Evolutionary conservation across 2,329 filamentous ascomycete genomes (phyloP).

Genomic region (Phialocephala subalpina): DNA sequence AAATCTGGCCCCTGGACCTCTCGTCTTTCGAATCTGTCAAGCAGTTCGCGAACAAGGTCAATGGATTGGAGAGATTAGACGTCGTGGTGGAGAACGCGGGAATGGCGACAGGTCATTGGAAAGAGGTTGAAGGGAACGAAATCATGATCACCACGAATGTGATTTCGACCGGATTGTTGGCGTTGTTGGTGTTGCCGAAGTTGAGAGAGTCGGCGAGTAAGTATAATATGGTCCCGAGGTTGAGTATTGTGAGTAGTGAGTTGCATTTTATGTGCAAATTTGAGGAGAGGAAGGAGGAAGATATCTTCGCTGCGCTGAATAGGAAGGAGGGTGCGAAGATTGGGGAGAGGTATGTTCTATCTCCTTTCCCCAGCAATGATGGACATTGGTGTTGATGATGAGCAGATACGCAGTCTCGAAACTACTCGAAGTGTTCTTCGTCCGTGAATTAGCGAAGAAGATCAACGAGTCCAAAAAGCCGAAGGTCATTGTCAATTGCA

Average conservation of each 20-base stretch:
- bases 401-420: constrained; percentile 54
- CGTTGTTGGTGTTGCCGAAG: constrained; percentile 37
- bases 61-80: constrained; percentile 52
- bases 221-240: constrained; percentile 34
- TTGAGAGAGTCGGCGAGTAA: constrained; percentile 33
- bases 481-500: constrained; percentile 27
- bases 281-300: constrained; percentile 36
- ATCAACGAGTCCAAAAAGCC: constrained; percentile 15
- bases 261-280: constrained; percentile 17
- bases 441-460: constrained; percentile 47
- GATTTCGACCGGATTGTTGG: constrained; percentile 41
- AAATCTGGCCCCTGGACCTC: constrained; percentile 36
- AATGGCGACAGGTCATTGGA: constrained; percentile 15
- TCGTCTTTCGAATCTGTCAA: constrained; percentile 28
- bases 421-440: constrained; percentile 55
- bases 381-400: not conserved
- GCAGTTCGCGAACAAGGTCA: constrained; percentile 23
- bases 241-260: constrained; percentile 25
- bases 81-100: constrained; percentile 50
- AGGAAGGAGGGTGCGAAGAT: constrained; percentile 14
- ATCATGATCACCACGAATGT: constrained; percentile 40
- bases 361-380: not conserved
- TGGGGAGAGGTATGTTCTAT: not conserved
- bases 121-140: constrained; percentile 31
- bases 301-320: constrained; percentile 29